Conservation (phyloP, 2,329 filamentous ascomycete genomes). For the Pseudogymnoascus sp. region DNA sequence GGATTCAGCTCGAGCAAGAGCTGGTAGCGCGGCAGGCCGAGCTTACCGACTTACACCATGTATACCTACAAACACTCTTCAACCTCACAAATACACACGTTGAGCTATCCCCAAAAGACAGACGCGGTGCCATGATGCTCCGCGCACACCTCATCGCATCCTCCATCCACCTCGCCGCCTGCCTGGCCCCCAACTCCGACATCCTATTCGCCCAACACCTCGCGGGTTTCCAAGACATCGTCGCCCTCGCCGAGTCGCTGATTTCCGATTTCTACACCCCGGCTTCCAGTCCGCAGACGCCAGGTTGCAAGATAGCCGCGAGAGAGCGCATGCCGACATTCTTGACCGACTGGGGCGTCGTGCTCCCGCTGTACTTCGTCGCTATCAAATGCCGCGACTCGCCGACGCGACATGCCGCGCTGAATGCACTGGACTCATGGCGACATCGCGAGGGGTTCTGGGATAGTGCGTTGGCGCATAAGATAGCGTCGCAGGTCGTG, state of each 20-base stretch:
- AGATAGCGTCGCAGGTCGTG: not conserved
- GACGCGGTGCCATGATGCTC: not conserved
- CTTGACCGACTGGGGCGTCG: not conserved
- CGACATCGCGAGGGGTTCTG: slow-evolving; percentile 4
- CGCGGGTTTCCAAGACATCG: not conserved
- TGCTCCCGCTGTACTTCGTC: slow-evolving; percentile 5
- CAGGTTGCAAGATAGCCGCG: not conserved
- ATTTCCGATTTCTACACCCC: not conserved
- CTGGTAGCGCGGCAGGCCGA: not conserved
- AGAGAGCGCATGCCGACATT: slow-evolving; percentile 8
- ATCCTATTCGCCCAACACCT: not conserved
- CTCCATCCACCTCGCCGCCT: not conserved
- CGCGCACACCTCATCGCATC: not conserved
- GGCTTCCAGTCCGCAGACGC: not conserved
- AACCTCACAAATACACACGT: not conserved
- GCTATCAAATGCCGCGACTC: slow-evolving; percentile 5
- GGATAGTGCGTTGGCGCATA: slow-evolving; percentile 6
- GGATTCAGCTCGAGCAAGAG: not conserved
- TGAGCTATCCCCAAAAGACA: not conserved
- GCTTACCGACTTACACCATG: not conserved
- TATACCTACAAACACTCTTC: not conserved
- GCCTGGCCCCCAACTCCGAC: not conserved
- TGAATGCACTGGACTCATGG: not conserved
- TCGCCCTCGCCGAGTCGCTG: not conserved
- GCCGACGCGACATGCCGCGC: not conserved